These are phyloP conservation scores for Nemania bipapillata DNA, from an alignment of 2,329 filamentous ascomycete species.

Conservation along the genomic window DNA sequence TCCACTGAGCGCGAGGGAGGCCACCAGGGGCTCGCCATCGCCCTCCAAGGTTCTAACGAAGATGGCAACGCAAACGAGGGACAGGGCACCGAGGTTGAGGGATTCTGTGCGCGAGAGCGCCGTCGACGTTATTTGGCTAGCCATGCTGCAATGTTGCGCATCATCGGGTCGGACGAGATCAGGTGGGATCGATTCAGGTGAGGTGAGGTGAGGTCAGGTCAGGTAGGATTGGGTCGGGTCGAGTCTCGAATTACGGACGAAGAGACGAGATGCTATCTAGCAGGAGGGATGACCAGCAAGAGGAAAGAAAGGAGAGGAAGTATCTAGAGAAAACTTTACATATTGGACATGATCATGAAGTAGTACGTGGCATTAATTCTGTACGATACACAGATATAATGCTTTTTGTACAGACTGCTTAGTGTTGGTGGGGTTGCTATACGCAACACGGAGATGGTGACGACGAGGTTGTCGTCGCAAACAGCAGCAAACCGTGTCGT, in stretches of 20 bases:
- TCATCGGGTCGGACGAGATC: constrained; percentile 9
- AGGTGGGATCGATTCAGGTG: no score
- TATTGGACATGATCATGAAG: constrained; percentile 19
- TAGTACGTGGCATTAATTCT: no score
- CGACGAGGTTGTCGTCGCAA: constrained; percentile 21
- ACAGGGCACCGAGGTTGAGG: constrained; percentile 69
- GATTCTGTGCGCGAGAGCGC: constrained; percentile 65
- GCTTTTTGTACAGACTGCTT: not conserved
- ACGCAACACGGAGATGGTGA: not conserved
- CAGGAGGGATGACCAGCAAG: no score
- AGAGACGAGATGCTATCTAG: no score
- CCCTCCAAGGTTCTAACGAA: constrained; percentile 80
- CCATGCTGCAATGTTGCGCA: constrained; percentile 40
- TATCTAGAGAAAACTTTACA: constrained; percentile 21
- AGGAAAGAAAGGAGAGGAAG: not conserved
- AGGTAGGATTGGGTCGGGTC: not conserved
- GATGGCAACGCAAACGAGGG: constrained; percentile 75
- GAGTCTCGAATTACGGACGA: not conserved
- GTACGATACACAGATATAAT: not conserved
- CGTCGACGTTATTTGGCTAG: constrained; percentile 46
- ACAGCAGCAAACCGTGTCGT: constrained; percentile 32
- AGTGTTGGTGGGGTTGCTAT: constrained; percentile 29
- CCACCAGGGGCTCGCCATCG: constrained; percentile 88
- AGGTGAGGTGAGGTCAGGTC: not conserved
- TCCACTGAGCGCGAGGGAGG: constrained; percentile 85